phyloP scores from a whole-genome alignment of 2,329 filamentous ascomycete species.

The Corniculantispora saksenae region DNA sequence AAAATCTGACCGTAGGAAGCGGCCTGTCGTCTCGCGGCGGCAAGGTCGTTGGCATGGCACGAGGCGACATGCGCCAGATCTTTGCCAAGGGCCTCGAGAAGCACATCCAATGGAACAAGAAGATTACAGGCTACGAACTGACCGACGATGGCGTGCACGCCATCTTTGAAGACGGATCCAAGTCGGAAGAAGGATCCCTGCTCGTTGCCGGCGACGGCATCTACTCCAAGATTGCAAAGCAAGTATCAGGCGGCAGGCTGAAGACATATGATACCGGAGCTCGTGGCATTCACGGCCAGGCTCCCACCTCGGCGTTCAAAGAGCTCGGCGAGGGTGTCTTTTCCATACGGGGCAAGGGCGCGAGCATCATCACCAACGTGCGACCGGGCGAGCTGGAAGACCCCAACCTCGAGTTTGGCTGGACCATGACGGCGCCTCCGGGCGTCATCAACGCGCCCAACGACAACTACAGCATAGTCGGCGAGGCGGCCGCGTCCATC shows the following conservation, averaged over 20 bases:
- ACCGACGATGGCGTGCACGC: slow-evolving; percentile 54
- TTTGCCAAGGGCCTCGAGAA: slow-evolving; percentile 60
- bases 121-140: slow-evolving; percentile 60
- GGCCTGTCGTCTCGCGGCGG: slow-evolving; percentile 52
- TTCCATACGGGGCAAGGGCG: slow-evolving; percentile 43
- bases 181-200: slow-evolving; percentile 59
- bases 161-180: slow-evolving; percentile 61
- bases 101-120: slow-evolving; percentile 55
- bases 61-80: slow-evolving; percentile 62
- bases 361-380: slow-evolving; percentile 65
- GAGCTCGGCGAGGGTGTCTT: slow-evolving; percentile 65
- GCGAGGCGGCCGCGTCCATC: slow-evolving; percentile 56
- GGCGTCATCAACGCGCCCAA: slow-evolving; percentile 60
- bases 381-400: slow-evolving; percentile 61
- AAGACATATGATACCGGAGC: slow-evolving; percentile 66
- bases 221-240: slow-evolving; percentile 59
- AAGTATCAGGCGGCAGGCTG: slow-evolving; percentile 57
- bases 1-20: slow-evolving; percentile 5
- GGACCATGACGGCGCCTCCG: slow-evolving; percentile 61
- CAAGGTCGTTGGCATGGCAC: slow-evolving; percentile 61
- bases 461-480: slow-evolving; percentile 60
- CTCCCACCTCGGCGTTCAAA: slow-evolving; percentile 62
- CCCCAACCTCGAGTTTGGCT: slow-evolving; percentile 58
- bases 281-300: slow-evolving; percentile 65
- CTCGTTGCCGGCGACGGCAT: slow-evolving; percentile 65